Base-by-base conservation (phyloP, 192 early-diverging fungal species). In the Obelidium mucronatum region DNA sequence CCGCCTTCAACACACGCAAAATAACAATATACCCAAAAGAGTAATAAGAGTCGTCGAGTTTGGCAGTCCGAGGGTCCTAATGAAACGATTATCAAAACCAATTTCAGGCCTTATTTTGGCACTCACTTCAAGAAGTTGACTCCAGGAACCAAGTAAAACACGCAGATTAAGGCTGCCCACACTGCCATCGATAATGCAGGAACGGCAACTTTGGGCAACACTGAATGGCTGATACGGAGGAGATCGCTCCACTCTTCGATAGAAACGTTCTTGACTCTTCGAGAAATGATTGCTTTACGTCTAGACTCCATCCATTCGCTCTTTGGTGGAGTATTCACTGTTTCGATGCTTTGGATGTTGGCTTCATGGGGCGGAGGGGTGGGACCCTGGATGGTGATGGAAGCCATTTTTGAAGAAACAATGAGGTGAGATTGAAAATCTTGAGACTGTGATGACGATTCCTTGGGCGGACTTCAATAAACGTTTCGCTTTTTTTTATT, bases 41-140 rank as follows among this genome's bases (percentile, higher is more conserved):
- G 79, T 82, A 62, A 85, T 82, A 13, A 87, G 75, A 15, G 67
- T 66, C 24, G 77, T 67, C 17, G 68, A 73, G 48, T 83, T 81
- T 31, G 76, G 81, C 40, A 87, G 59, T 13, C 8, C 30, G 6
- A 31, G 36, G 37, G 22, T 35, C 26, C 26, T 60, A 13, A 13
- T 22, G 8, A 60, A 60, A 17, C 11, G 33, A 60, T 11, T 8
- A 11, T 11, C 17, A 26, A 8, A 60, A 17, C n/a, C 8, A 13
- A 15, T 52, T 13, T 52, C 51, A 59, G 26, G 24, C 15, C 31
- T 6, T 24, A 33, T 8, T 8, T 13, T 13, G 24, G 26, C 2
- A 40, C 36, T 11, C 1, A 28, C 59, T 58, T 63, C 70, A 78
- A 31, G 52, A 78, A 78, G 39, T 3, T 58, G n/a, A 78, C 69